Conservation (phyloP, 441 rosid species). For the Arabidopsis lyrata region DNA sequence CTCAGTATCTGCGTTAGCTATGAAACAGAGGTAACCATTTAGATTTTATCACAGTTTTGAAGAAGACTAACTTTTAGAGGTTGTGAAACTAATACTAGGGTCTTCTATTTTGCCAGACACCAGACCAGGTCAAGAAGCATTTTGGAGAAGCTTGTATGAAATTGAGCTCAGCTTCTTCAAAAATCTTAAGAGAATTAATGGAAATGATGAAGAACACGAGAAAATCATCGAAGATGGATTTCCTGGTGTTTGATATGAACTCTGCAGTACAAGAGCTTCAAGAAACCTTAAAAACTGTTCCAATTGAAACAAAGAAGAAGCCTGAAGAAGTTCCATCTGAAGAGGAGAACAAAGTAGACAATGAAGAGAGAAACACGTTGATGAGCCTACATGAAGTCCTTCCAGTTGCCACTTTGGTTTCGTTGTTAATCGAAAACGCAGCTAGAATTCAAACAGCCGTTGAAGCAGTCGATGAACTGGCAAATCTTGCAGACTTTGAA, state of each 20-base stretch:
- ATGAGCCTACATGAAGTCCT: conserved; percentile 55
- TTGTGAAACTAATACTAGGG: conserved; percentile 24
- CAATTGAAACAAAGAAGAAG: conserved; percentile 37
- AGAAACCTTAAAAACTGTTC: conserved; percentile 53
- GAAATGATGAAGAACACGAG: conserved; percentile 51
- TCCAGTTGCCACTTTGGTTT: conserved; percentile 57
- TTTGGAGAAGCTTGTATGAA: conserved; percentile 50
- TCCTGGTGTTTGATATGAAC: conserved; percentile 58
- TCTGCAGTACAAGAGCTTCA: conserved; percentile 62
- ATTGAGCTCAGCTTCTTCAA: conserved; percentile 49
- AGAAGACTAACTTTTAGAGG: neutral
- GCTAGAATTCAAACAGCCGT: conserved; percentile 54
- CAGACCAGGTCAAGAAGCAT: conserved; percentile 52
- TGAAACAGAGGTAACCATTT: conserved; percentile 53
- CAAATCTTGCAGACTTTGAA: conserved; percentile 55
- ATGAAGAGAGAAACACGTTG: conserved; percentile 33
- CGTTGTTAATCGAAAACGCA: conserved; percentile 59
- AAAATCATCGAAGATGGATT: conserved; percentile 54
- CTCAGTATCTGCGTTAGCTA: conserved; percentile 50
- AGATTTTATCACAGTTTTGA: neutral
- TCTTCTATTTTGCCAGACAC: conserved; percentile 48
- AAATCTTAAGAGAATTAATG: conserved; percentile 57
- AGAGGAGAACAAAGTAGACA: conserved; percentile 27
- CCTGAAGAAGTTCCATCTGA: conserved; percentile 34
- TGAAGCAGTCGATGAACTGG: conserved; percentile 54